Conservation (phyloP, 2,329 filamentous ascomycete species). For the Sporothrix euskadiensis region DNA sequence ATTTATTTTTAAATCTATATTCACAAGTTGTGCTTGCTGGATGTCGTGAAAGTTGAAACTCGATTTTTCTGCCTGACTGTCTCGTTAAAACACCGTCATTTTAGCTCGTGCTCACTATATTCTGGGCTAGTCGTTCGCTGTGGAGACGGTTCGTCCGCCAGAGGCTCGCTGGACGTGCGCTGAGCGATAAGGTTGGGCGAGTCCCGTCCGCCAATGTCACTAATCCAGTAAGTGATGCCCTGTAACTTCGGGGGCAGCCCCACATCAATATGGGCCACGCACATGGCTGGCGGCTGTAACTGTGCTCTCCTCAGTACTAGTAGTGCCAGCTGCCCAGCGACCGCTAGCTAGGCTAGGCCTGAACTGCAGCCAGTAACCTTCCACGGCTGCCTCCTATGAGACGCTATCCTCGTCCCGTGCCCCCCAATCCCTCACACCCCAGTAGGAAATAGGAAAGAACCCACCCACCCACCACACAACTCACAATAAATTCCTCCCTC, state of each 20-base stretch:
- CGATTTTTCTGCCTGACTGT: not conserved
- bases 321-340: constrained; percentile 15
- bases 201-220: not conserved
- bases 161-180: not conserved
- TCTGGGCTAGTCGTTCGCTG: not conserved
- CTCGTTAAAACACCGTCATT: not conserved
- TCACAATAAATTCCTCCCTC: not conserved
- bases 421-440: not conserved
- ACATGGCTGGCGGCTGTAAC: constrained; percentile 8
- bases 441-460: not conserved
- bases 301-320: not conserved
- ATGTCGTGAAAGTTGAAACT: not conserved
- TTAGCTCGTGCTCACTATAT: not conserved
- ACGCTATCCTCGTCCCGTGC: constrained; percentile 17
- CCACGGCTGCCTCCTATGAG: constrained; percentile 5
- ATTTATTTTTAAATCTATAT: not conserved
- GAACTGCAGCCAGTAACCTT: constrained; percentile 7
- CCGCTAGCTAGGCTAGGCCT: not conserved
- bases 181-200: not conserved
- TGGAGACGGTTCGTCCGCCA: not conserved
- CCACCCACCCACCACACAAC: constrained; percentile 8
- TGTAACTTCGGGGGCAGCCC: constrained; percentile 3
- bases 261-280: not conserved
- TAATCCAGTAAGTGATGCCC: constrained; percentile 9
- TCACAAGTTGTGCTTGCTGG: not conserved